Evolutionary conservation across 805 yeast genomes (phyloP), one percentile per base, ranked within the genome.

Genomic region (Metschnikowia corniflorae): DNA sequence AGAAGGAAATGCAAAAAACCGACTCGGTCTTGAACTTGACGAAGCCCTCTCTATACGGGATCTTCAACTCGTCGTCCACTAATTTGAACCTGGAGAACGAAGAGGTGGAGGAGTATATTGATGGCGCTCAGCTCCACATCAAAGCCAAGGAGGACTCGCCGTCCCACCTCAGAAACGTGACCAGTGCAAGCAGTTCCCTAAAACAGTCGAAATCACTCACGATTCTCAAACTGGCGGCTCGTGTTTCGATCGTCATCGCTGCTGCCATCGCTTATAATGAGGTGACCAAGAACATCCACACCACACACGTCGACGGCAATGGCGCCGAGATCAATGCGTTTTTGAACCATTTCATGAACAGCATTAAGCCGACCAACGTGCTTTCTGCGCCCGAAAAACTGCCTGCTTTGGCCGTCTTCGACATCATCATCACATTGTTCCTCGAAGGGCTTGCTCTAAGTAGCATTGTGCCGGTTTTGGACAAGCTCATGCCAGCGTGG

Each of bases 371-470:
- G 9, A 38, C 48, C 20, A 32, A 31, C n/a, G 31, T 23, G 18
- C 23, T 35, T 8, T 17, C 35, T 6, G 9, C 32, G 7, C 36
- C 18, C n/a, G 20, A 32, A n/a, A 31, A 19, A 4, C 38, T 39
- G 32, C 29, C 16, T 7, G 29, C 23, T 7, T 23, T 36, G 13
- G 28, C 30, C 15, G 19, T 29, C 3, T 33, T 46, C 9, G 60
- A 58, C 42, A 27, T 27, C 6, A 33, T 49, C 3, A 36, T 60
- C 21, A 57, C 59, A n/a, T 50, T 62, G 33, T 35, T 76, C 4
- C 31, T 77, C 7, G 77, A 77, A 45, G 87, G 87, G 2, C 49
- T 78, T 12, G 40, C 74, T n/a, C 69, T 80, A 59, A 81, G 85
- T n/a, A 54, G 68, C 6, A 50, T 73, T 10, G 69, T 74, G 26